Conservation (phyloP, 2,329 filamentous ascomycete genomes). For the Botryosphaeria dothidea region DNA sequence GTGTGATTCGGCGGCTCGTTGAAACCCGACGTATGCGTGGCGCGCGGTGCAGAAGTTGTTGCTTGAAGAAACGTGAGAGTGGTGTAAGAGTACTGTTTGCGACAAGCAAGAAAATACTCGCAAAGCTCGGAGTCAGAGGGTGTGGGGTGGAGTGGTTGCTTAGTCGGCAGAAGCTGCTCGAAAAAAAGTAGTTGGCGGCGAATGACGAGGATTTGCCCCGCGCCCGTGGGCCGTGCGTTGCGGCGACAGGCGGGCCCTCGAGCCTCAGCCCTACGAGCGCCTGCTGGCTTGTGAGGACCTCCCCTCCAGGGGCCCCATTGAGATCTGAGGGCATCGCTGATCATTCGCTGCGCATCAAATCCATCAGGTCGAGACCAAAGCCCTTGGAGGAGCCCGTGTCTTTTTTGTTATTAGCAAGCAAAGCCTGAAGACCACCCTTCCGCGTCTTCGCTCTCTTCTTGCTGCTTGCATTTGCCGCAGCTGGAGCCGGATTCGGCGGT, state of each 20-base stretch:
- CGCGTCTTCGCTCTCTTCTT: constrained; percentile 58
- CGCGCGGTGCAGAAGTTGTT: not conserved
- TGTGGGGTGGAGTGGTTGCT: constrained; percentile 1
- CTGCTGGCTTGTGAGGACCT: not conserved
- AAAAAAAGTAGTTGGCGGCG: constrained; percentile 14
- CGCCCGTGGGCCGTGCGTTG: constrained; percentile 8
- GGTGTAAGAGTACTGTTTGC: not conserved
- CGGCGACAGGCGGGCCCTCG: not conserved
- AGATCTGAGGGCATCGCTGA: not conserved
- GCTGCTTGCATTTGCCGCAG: constrained; percentile 48
- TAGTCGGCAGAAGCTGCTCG: constrained; percentile 12
- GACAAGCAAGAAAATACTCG: not conserved
- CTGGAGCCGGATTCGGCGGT: not conserved
- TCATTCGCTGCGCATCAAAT: constrained; percentile 50
- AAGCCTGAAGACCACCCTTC: constrained; percentile 56
- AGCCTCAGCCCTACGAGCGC: constrained; percentile 7
- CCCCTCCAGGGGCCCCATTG: not conserved
- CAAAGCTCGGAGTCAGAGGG: not conserved
- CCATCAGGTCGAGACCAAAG: constrained; percentile 52
- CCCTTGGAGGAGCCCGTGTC: constrained; percentile 30
- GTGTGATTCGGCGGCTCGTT: not conserved
- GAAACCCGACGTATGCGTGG: not conserved
- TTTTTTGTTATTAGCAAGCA: constrained; percentile 49
- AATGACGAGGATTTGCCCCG: constrained; percentile 15
- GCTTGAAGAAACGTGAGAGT: not conserved